A percentile compares a stretch with the other conserved stretches of the same genome.
Evolutionary conservation across 2,329 filamentous ascomycete genomes (phyloP).

Genomic region (Colletotrichum liaoningense): DNA sequence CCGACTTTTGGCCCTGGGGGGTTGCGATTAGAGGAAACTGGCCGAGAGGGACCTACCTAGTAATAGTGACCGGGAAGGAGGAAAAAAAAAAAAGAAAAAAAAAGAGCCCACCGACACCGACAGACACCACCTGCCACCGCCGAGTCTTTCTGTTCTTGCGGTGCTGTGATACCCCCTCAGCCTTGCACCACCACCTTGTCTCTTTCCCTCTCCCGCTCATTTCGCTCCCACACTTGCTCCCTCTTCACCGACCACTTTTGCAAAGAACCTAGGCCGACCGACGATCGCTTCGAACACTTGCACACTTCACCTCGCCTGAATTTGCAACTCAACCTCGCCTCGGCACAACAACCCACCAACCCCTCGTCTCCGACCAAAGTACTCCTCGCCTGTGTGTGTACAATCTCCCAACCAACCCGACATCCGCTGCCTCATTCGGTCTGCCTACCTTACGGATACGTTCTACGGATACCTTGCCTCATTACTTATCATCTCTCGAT

Average conservation of each 20-base stretch:
- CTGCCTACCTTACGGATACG: neutral
- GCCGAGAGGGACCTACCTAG: neutral
- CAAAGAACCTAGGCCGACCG: neutral
- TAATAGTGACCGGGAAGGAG: neutral
- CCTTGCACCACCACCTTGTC: conserved; percentile 23
- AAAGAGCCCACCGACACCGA: conserved; percentile 18
- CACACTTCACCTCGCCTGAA: neutral
- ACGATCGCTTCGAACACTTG: neutral
- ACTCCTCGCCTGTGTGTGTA: conserved; percentile 31
- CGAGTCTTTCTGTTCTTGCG: conserved; percentile 7
- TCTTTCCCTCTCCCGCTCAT: neutral
- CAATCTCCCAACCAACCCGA: conserved; percentile 29
- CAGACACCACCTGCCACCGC: conserved; percentile 50
- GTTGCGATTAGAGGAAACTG: conserved; percentile 34
- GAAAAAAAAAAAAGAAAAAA: conserved; percentile 14
- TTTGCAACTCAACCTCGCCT: conserved; percentile 11
- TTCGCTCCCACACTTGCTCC: neutral
- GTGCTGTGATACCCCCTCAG: conserved; percentile 33
- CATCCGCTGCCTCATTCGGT: conserved; percentile 22
- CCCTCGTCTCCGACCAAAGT: conserved; percentile 34
- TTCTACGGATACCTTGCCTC: too few relatives aligned
- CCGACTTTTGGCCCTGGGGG: conserved; percentile 48
- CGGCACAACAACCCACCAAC: conserved; percentile 8
- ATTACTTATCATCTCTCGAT: conserved; percentile 24
- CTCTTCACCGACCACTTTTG: neutral